Conservation (phyloP, 345 rosid genomes). For the Mallotus nudiflorus region DNA sequence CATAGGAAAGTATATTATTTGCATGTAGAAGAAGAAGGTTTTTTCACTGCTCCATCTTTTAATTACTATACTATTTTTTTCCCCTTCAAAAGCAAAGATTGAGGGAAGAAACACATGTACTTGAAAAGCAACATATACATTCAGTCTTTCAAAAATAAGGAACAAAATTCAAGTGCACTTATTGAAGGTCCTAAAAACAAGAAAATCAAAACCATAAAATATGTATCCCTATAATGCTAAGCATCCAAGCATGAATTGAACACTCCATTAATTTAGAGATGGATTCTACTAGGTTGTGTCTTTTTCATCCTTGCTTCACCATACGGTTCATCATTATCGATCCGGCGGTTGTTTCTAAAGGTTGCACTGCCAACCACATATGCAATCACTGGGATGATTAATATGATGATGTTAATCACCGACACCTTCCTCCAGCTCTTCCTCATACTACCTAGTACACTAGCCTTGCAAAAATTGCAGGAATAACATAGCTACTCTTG, state of each 20-base stretch:
- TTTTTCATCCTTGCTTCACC: slow-evolving; percentile 83
- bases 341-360: slow-evolving; percentile 70
- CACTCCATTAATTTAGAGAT: background rate
- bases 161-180: background rate
- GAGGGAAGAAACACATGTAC: background rate
- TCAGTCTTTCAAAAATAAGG: background rate
- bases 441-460: slow-evolving; percentile 80
- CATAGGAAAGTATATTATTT: background rate
- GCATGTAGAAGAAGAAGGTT: background rate
- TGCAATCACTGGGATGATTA: slow-evolving; percentile 68
- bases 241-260: no score
- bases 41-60: background rate
- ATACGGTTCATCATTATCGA: slow-evolving; percentile 76
- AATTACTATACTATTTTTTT: background rate
- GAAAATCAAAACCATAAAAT: background rate
- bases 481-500: slow-evolving; percentile 59
- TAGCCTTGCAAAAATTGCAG: slow-evolving; percentile 89
- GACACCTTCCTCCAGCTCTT: slow-evolving; percentile 97
- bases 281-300: slow-evolving; percentile 53
- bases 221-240: background rate
- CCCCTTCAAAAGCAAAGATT: no score
- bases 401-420: slow-evolving; percentile 70
- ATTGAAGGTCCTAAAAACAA: background rate
- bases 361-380: slow-evolving; percentile 79
- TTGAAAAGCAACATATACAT: background rate